These are phyloP conservation scores for Colletotrichum shisoi DNA, from an alignment of 2,329 filamentous ascomycete genomes.

Conservation along the genomic window DNA sequence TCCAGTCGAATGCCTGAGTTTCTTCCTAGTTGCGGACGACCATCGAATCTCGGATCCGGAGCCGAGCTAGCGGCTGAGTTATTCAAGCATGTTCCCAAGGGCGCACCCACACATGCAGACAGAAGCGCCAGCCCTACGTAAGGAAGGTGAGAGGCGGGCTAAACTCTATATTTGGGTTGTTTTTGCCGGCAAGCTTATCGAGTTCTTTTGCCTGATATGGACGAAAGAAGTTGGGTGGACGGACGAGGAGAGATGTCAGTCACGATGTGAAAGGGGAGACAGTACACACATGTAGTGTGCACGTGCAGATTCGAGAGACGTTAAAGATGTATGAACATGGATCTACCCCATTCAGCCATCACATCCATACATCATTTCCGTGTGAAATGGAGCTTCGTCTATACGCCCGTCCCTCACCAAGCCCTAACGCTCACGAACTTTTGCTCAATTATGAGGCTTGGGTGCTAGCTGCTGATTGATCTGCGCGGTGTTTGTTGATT, in stretches of 20 bases:
- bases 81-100: not conserved
- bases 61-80: not conserved
- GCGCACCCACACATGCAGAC: not conserved
- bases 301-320: not conserved
- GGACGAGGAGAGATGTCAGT: not conserved
- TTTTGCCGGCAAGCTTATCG: not conserved
- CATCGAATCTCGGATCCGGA: not conserved
- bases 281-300: too few relatives aligned
- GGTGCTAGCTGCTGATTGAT: not conserved
- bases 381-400: not conserved
- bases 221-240: not conserved
- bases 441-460: not conserved
- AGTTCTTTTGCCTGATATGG: not conserved
- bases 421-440: not conserved
- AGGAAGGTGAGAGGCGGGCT: not conserved
- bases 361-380: not conserved
- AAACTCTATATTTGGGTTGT: not conserved
- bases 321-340: not conserved
- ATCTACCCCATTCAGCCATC: not conserved
- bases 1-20: not conserved
- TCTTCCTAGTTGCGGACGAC: not conserved
- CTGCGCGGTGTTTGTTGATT: not conserved
- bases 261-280: not conserved
- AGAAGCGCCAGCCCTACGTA: constrained; percentile 2
- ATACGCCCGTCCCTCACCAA: constrained; percentile 3